A percentile compares a stretch with the other conserved stretches of the same genome.
phyloP scores from a whole-genome alignment of 805 yeast species.

The Hanseniaspora lindneri region DNA sequence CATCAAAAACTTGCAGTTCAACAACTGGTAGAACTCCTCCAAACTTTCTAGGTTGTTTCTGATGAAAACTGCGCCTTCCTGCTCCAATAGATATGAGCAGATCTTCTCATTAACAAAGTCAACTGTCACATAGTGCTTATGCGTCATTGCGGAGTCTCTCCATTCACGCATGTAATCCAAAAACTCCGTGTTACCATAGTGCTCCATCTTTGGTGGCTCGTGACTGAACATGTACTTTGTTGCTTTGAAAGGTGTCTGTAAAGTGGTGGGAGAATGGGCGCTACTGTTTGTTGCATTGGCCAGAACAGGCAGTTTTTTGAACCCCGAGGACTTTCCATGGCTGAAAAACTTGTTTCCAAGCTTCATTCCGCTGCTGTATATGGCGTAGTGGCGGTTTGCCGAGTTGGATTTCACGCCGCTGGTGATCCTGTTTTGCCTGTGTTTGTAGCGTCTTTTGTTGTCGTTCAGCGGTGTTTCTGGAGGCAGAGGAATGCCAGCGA shows the following conservation, averaged over 20 bases:
- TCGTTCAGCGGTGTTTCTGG: slow-evolving; percentile 3
- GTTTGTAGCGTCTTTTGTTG: not conserved
- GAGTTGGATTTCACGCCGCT: not conserved
- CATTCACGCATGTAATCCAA: slow-evolving; percentile 79
- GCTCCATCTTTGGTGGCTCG: not conserved
- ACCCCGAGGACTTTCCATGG: not conserved
- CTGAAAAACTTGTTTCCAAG: slow-evolving; percentile 19
- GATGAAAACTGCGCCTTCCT: slow-evolving; percentile 43
- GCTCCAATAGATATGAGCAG: slow-evolving; percentile 67
- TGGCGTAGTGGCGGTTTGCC: not conserved
- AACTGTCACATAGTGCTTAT: slow-evolving; percentile 82
- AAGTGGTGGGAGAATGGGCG: not conserved
- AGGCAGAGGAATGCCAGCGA: not conserved
- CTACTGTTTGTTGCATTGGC: not conserved
- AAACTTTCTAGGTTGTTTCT: not conserved
- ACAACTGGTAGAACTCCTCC: slow-evolving; percentile 7
- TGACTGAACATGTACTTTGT: not conserved
- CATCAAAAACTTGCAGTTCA: not conserved
- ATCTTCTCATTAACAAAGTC: slow-evolving; percentile 87
- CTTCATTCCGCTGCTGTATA: slow-evolving; percentile 28
- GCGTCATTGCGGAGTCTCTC: slow-evolving; percentile 88
- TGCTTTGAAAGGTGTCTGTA: not conserved
- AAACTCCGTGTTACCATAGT: slow-evolving; percentile 35
- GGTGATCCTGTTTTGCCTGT: not conserved
- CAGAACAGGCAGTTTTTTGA: not conserved